Conservation (phyloP, 2,329 filamentous ascomycete species). For the Amphichorda felina region DNA sequence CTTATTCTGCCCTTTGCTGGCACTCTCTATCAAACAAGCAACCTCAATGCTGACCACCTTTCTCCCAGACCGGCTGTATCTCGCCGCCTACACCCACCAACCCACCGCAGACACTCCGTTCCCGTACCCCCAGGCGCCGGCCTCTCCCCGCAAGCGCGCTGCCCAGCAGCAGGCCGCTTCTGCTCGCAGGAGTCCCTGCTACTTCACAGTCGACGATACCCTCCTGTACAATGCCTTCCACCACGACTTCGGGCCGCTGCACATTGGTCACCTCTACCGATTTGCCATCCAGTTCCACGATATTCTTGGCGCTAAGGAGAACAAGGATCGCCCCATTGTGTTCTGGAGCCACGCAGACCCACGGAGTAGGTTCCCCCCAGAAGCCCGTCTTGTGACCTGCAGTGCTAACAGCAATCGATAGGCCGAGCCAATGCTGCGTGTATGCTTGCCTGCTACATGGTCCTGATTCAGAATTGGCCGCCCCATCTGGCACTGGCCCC, state of each 20-base stretch:
- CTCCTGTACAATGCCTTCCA: slow-evolving; percentile 98
- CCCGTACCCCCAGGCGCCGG: slow-evolving; percentile 68
- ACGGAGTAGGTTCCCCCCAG: slow-evolving; percentile 51
- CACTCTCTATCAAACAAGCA: slow-evolving; percentile 5
- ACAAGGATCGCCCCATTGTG: slow-evolving; percentile 80
- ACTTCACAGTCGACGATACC: slow-evolving; percentile 88
- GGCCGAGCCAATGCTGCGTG: slow-evolving; percentile 89
- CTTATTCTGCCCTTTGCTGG: no score
- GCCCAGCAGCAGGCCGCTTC: slow-evolving; percentile 30
- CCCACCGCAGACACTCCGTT: slow-evolving; percentile 77
- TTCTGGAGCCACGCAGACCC: slow-evolving; percentile 94
- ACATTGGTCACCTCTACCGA: slow-evolving; percentile 93
- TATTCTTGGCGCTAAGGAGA: slow-evolving; percentile 81
- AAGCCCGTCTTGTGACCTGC: not conserved
- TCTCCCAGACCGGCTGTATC: slow-evolving; percentile 83
- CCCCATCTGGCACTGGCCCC: slow-evolving; percentile 91
- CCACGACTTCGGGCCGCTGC: slow-evolving; percentile 93
- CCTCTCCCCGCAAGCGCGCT: slow-evolving; percentile 33
- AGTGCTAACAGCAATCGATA: slow-evolving; percentile 17
- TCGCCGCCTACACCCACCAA: slow-evolving; percentile 78
- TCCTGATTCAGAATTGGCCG: slow-evolving; percentile 94
- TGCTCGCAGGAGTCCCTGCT: slow-evolving; percentile 54
- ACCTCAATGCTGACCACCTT: not conserved
- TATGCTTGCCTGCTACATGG: slow-evolving; percentile 96
- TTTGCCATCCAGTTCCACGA: slow-evolving; percentile 96